phyloP scores from a whole-genome alignment of 495 filamentous ascomycete species.

The Chaetomium fimeti region DNA sequence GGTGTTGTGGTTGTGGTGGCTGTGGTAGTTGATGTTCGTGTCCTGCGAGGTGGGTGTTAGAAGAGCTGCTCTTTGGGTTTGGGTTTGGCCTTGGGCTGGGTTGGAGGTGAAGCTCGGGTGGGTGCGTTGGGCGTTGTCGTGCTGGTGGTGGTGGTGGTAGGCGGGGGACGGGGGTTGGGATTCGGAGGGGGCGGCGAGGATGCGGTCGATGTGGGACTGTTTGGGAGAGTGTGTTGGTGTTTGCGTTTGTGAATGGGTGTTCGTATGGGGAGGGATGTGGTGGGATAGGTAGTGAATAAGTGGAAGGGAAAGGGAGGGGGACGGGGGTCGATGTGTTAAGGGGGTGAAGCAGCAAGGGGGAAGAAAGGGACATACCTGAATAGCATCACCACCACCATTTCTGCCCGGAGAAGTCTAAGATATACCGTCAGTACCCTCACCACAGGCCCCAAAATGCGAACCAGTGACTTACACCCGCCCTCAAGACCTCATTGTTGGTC shows the following conservation, averaged over 20 bases:
- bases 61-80: background rate
- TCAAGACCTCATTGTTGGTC: slow-evolving; percentile 35
- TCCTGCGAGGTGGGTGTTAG: background rate
- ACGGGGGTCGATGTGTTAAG: background rate
- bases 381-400: slow-evolving; percentile 27
- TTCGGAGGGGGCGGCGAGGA: slow-evolving; percentile 18
- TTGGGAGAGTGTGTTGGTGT: background rate
- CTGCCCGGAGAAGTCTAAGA: background rate
- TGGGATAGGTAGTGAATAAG: too few species aligned
- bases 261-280: too few species aligned
- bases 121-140: background rate
- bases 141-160: background rate
- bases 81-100: background rate
- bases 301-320: background rate
- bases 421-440: background rate
- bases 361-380: slow-evolving; percentile 37
- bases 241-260: background rate
- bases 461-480: slow-evolving; percentile 18
- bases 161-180: background rate
- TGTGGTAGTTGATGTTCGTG: background rate
- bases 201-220: slow-evolving; percentile 30
- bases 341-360: background rate
- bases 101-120: background rate
- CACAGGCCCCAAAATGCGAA: background rate
- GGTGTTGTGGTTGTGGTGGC: background rate